Evolutionary conservation across 192 early-diverging fungal genomes (phyloP), one percentile per base, ranked within the genome.

Genomic region (Pecoramyces ruminantium): DNA sequence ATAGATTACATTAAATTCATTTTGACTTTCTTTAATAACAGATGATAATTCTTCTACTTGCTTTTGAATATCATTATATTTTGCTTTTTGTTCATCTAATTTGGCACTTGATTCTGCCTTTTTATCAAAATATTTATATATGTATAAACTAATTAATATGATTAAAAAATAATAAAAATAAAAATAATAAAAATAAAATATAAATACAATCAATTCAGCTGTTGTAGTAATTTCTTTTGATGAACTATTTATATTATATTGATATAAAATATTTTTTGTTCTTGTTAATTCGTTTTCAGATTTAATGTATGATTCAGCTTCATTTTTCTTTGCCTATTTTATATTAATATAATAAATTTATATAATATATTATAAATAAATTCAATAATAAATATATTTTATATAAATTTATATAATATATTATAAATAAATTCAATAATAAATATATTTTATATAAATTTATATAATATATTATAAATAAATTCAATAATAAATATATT

Each of bases 301-400:
- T 79, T 91, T 87, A 25, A 98, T 82, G 80, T 92, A 98, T 25
- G 84, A 83, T 79, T 94, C 92, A 4, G 95, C 96, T 83, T 96
- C 95, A 80, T 88, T 84, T 85, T 94, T 95, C 82, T 88, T 89
- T 28, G 87, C 89, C 88, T 89, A 81, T 25, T 18, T 85, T n/a
- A 28, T 38, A n/a, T 38, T 11, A 34, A 15, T 34, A 78, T 58
- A 30, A 79, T 58, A 77, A 28, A 34, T 39, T 27, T 30, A 29
- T 58, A 29, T 11, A 9, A 80, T 27, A 13, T 17, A 25, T 5
- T 34, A 6, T 34, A 34, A 34, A 34, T 34, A 34, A 34, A 34
- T 34, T 34, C 3, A 6, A 6, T 34, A 6, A 34, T 6, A 34
- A 34, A 6, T 34, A 34, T 34, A 34, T 34, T 34, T 34, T 34